phyloP scores from a whole-genome alignment of 1,284 basidiomycete species.

The Pterulicium gracile region DNA sequence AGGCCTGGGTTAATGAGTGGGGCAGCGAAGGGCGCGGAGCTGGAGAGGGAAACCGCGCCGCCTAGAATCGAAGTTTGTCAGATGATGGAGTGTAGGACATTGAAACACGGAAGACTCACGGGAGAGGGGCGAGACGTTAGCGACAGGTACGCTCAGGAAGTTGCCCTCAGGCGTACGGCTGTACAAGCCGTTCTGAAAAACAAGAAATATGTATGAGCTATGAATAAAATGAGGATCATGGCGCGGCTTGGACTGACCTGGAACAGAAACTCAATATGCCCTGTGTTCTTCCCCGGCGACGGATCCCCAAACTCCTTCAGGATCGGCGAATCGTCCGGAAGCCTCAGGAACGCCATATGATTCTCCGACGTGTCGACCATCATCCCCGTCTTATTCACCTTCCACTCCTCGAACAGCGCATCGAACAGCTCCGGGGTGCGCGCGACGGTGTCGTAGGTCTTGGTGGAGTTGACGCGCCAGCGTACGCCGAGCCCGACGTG shows the following conservation, averaged over 20 bases:
- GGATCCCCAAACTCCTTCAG: constrained; percentile 12
- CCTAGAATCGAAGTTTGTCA: constrained; percentile 2
- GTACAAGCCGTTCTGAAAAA: background rate
- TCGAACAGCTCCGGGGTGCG: constrained; percentile 13
- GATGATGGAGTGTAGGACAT: background rate
- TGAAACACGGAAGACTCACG: constrained; percentile 5
- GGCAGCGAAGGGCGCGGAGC: constrained; percentile 17
- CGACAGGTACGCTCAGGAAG: constrained; percentile 1
- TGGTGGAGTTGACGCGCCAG: constrained; percentile 14
- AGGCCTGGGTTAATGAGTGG: constrained; percentile 22
- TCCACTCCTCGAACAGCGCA: constrained; percentile 13
- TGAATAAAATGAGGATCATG: background rate
- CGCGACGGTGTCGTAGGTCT: constrained; percentile 15
- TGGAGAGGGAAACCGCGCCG: constrained; percentile 9
- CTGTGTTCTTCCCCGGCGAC: constrained; percentile 11
- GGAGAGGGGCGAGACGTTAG: constrained; percentile 11
- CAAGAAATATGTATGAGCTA: background rate
- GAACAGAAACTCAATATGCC: constrained; percentile 11
- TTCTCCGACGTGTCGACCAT: constrained; percentile 14
- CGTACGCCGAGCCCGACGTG: constrained; percentile 18
- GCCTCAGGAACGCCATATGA: constrained; percentile 15
- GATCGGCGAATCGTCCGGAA: constrained; percentile 13
- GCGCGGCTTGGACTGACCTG: constrained; percentile 6
- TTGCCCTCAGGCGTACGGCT: constrained; percentile 1
- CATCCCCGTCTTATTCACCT: constrained; percentile 13